Conservation (phyloP, 192 early-diverging fungal species). For the Coemansia sp. region DNA sequence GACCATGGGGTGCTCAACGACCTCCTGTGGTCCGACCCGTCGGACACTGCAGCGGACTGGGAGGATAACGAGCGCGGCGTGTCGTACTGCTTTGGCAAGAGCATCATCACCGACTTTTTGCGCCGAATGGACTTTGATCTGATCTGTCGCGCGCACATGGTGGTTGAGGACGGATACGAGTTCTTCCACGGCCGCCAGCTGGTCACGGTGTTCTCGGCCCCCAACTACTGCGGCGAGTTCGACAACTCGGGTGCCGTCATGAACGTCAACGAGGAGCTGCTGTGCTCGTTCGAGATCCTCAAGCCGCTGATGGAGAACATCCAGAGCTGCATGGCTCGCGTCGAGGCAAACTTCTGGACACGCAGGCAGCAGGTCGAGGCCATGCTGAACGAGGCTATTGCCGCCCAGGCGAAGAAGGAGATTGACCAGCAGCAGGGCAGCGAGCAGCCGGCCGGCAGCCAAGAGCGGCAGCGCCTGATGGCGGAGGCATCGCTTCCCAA, state of each 20-base stretch:
- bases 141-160: conserved; percentile 92
- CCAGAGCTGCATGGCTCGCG: conserved; percentile 44
- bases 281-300: conserved; percentile 88
- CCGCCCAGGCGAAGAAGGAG: conserved; percentile 34
- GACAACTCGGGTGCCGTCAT: conserved; percentile 89
- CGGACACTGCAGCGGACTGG: conserved; percentile 74
- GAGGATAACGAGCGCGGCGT: conserved; percentile 97
- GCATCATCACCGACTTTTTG: conserved; percentile 82
- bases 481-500: not conserved
- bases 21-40: conserved; percentile 92
- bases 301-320: conserved; percentile 59
- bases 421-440: not conserved
- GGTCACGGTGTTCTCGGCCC: conserved; percentile 93
- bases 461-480: not conserved
- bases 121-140: conserved; percentile 86
- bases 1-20: conserved; percentile 91
- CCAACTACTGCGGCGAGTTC: conserved; percentile 98
- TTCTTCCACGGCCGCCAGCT: conserved; percentile 88
- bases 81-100: conserved; percentile 87
- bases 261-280: conserved; percentile 84
- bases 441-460: not conserved
- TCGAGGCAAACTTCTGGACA: conserved; percentile 49
- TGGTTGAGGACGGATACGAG: conserved; percentile 98
- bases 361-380: conserved; percentile 51
- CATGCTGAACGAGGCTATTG: conserved; percentile 44